Evolutionary conservation across 2,329 filamentous ascomycete species (phyloP).

Genomic region (Bipolaris oryzae): DNA sequence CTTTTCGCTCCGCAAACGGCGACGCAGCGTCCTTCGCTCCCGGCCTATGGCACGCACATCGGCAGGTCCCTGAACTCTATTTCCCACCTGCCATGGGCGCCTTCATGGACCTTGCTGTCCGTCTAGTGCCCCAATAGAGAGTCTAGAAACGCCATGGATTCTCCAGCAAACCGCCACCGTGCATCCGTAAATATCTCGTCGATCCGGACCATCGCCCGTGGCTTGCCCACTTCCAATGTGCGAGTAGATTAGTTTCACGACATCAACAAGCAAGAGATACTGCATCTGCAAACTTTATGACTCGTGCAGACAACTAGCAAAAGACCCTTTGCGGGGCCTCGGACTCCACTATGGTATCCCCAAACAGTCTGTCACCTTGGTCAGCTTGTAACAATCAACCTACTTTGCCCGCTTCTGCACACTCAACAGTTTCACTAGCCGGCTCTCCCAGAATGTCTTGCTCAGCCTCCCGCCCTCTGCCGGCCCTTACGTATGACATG

Average conservation of each 20-base stretch:
- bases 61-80: constrained; percentile 24
- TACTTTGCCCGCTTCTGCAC: constrained; percentile 2
- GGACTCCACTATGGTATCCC: constrained; percentile 1
- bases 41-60: constrained; percentile 19
- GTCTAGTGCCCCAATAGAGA: constrained; percentile 24
- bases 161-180: constrained; percentile 18
- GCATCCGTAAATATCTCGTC: constrained; percentile 12
- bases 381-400: constrained; percentile 2
- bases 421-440: constrained; percentile 29
- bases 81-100: constrained; percentile 10
- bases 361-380: constrained; percentile 11
- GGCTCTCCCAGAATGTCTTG: constrained; percentile 12
- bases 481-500: constrained; percentile 12
- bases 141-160: constrained; percentile 25
- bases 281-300: constrained; percentile 8
- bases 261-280: constrained; percentile 1
- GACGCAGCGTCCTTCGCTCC: constrained; percentile 12
- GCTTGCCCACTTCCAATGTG: not conserved
- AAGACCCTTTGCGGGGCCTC: constrained; percentile 1
- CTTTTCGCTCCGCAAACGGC: constrained; percentile 21
- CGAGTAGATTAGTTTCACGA: not conserved
- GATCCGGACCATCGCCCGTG: constrained; percentile 9
- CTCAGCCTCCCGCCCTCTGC: constrained; percentile 2
- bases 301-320: constrained; percentile 7
- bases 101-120: constrained; percentile 17